These are phyloP conservation scores for Trichocladium antarcticum DNA, from an alignment of 495 filamentous ascomycete species.

Conservation along the genomic window DNA sequence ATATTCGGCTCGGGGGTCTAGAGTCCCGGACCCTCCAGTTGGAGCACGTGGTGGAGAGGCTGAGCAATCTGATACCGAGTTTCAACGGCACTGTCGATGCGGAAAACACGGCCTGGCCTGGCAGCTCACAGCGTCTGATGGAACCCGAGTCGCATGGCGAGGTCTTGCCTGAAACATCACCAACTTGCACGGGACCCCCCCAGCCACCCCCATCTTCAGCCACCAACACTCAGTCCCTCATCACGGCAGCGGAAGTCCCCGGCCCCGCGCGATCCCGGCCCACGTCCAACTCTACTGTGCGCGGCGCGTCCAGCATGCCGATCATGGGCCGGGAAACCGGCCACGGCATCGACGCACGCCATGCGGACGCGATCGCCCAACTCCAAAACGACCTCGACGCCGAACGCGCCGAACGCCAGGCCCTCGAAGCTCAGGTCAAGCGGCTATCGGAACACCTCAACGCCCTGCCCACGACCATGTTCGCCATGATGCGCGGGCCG, in stretches of 20 bases:
- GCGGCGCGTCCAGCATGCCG: constrained; percentile 34
- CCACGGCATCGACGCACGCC: constrained; percentile 11
- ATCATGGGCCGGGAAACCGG: constrained; percentile 25
- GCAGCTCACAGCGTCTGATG: constrained; percentile 26
- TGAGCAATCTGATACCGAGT: constrained; percentile 33
- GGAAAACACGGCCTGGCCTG: constrained; percentile 20
- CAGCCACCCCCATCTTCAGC: constrained; percentile 27
- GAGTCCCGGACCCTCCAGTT: constrained; percentile 39
- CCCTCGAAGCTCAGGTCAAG: constrained; percentile 41
- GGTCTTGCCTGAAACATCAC: constrained; percentile 33
- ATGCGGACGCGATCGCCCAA: constrained; percentile 28
- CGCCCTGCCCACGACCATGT: constrained; percentile 29
- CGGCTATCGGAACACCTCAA: constrained; percentile 37
- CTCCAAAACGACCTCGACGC: constrained; percentile 41
- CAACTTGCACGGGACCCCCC: constrained; percentile 28
- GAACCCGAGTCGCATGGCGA: constrained; percentile 28
- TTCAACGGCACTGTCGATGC: constrained; percentile 21
- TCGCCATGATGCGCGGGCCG: constrained; percentile 26
- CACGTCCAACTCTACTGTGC: constrained; percentile 32
- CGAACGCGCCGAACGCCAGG: constrained; percentile 40
- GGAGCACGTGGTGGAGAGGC: constrained; percentile 36
- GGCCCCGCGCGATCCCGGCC: constrained; percentile 16
- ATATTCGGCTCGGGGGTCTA: constrained; percentile 36
- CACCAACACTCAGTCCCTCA: constrained; percentile 9
- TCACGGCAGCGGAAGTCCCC: neutral